Percentiles rank a stretch among this genome's conserved stretches.
These are phyloP conservation scores for Leishmania lainsoni DNA, from an alignment of 208 protist genomes.

Conservation along the genomic window DNA sequence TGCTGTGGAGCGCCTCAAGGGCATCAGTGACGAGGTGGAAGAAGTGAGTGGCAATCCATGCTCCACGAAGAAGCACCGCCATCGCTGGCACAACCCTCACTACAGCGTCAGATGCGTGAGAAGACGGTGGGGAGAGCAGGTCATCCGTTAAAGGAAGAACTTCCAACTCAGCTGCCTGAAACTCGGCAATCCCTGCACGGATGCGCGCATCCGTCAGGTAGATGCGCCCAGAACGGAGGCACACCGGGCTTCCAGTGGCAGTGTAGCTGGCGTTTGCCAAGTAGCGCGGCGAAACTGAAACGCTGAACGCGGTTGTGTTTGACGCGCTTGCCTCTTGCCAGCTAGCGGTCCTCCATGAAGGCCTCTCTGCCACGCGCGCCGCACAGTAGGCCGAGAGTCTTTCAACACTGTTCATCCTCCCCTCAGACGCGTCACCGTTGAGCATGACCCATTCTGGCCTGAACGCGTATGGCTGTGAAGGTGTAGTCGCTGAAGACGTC, in stretches of 20 bases:
- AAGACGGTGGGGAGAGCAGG: background rate
- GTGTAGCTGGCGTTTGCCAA: slow-evolving; percentile 22
- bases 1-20: slow-evolving; percentile 25
- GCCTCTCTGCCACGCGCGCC: slow-evolving; percentile 12
- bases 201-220: slow-evolving; percentile 21
- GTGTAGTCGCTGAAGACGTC: background rate
- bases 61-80: slow-evolving; percentile 23
- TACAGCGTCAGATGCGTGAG: background rate
- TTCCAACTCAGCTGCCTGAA: slow-evolving; percentile 7
- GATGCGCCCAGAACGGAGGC: slow-evolving; percentile 13
- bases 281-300: slow-evolving; percentile 7
- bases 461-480: slow-evolving; percentile 1
- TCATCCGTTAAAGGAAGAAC: slow-evolving; percentile 19
- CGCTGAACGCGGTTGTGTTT: background rate
- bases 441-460: background rate
- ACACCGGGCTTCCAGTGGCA: slow-evolving; percentile 24
- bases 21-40: slow-evolving; percentile 37
- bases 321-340: background rate
- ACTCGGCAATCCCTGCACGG: slow-evolving; percentile 13
- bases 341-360: slow-evolving; percentile 8
- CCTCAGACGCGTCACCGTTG: background rate
- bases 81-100: slow-evolving; percentile 26
- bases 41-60: slow-evolving; percentile 34
- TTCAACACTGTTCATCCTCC: background rate
- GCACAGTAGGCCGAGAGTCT: slow-evolving; percentile 24